Conservation (phyloP, 176 grass and related monocot species). For the Triticum monococcum region DNA sequence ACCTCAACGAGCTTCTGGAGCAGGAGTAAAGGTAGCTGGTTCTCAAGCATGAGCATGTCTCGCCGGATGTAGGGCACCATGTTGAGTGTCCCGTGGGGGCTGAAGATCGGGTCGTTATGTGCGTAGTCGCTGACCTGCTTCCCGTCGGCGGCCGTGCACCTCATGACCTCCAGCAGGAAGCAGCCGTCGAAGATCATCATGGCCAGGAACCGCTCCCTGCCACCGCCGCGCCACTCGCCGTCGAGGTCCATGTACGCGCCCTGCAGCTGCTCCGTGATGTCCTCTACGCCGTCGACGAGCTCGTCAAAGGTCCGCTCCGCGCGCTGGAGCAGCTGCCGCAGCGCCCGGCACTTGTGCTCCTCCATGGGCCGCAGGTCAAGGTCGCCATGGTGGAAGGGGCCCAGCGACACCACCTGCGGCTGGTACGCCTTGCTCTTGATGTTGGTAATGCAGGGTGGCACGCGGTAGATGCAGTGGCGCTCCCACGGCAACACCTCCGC, state of each 20-base stretch:
- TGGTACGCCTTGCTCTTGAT: slow-evolving; percentile 50
- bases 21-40: slow-evolving; percentile 60
- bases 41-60: slow-evolving; percentile 72
- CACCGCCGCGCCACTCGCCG: not conserved
- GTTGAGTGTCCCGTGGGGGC: slow-evolving; percentile 55
- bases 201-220: not conserved
- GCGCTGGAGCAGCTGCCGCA: slow-evolving; percentile 47
- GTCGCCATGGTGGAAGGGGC: slow-evolving; percentile 58
- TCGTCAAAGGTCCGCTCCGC: not conserved
- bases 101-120: slow-evolving; percentile 62
- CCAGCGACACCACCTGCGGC: slow-evolving; percentile 67
- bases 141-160: not conserved
- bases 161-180: slow-evolving; percentile 78
- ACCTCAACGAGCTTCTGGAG: slow-evolving; percentile 28
- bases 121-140: slow-evolving; percentile 32
- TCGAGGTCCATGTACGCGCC: slow-evolving; percentile 11
- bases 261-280: slow-evolving; percentile 9
- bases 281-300: slow-evolving; percentile 28
- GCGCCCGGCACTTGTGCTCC: slow-evolving; percentile 62
- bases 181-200: slow-evolving; percentile 51
- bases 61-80: slow-evolving; percentile 49
- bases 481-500: slow-evolving; percentile 54
- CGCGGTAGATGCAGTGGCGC: slow-evolving; percentile 60
- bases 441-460: slow-evolving; percentile 55
- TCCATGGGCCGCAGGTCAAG: slow-evolving; percentile 50